Evolutionary conservation across 2,329 filamentous ascomycete genomes (phyloP).

Genomic region (Zarea fungicola): DNA sequence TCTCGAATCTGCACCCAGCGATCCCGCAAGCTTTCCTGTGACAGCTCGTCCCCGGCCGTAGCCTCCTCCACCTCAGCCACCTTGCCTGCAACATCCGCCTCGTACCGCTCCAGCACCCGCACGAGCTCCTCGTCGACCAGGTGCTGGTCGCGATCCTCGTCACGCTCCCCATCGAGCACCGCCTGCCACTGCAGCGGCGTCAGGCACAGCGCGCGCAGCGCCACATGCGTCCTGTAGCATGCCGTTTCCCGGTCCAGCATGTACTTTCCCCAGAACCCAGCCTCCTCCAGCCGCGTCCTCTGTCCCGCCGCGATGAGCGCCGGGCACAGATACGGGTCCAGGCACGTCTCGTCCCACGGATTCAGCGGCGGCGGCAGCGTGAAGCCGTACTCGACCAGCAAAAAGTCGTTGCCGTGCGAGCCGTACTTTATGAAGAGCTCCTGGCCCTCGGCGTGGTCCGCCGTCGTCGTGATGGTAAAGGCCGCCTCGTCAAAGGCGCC

Average conservation of each 20-base stretch:
- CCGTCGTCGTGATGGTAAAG: conserved; percentile 51
- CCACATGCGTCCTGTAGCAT: conserved; percentile 53
- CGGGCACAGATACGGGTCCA: conserved; percentile 44
- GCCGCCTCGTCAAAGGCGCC: conserved; percentile 46
- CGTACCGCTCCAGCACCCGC: conserved; percentile 33
- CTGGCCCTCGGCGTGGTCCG: conserved; percentile 48
- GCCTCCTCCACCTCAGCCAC: conserved; percentile 27
- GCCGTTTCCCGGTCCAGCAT: conserved; percentile 44
- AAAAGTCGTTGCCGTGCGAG: conserved; percentile 62
- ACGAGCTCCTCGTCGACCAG: conserved; percentile 33
- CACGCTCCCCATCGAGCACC: conserved; percentile 40
- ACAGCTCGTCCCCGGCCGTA: conserved; percentile 21
- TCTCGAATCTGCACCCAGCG: conserved; percentile 34
- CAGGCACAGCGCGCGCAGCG: conserved; percentile 36
- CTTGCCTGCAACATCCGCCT: conserved; percentile 25
- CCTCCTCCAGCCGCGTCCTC: conserved; percentile 36
- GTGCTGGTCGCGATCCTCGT: conserved; percentile 41
- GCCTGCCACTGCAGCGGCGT: conserved; percentile 35
- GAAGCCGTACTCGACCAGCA: conserved; percentile 63
- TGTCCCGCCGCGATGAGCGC: conserved; percentile 28
- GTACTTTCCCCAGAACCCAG: conserved; percentile 47
- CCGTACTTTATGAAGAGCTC: conserved; percentile 68
- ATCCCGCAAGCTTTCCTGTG: neutral
- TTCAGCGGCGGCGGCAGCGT: conserved; percentile 38
- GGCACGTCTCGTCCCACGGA: conserved; percentile 44